Conservation (phyloP, 495 filamentous ascomycete species). For the Aspergillus baeticus region DNA sequence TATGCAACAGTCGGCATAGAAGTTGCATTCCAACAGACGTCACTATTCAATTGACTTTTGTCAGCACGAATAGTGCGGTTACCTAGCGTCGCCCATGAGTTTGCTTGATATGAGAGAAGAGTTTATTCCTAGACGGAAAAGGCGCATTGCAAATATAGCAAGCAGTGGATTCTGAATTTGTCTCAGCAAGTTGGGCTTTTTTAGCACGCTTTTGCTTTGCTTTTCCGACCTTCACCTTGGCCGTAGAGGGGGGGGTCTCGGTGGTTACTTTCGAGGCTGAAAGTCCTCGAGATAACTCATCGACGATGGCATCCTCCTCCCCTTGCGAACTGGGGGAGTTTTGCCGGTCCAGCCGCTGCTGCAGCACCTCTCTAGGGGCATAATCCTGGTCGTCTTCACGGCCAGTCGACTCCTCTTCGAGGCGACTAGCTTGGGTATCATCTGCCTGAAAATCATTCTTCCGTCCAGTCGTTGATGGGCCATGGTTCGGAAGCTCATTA, state of each 20-base stretch:
- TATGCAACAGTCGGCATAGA: not conserved
- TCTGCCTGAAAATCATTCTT: not conserved
- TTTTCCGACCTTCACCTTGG: conserved; percentile 61
- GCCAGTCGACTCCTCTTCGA: not conserved
- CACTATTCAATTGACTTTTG: too few species aligned
- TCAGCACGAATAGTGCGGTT: conserved; percentile 12
- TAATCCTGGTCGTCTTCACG: conserved; percentile 33
- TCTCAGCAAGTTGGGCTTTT: conserved; percentile 58
- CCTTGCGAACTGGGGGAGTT: not conserved
- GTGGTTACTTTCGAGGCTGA: conserved; percentile 23
- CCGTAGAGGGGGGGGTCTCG: not conserved
- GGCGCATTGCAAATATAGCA: conserved; percentile 60
- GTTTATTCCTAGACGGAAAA: conserved; percentile 66
- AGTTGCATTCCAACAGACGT: too few species aligned
- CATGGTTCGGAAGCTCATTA: not conserved
- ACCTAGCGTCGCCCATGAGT: conserved; percentile 53
- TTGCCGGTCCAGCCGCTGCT: conserved; percentile 25
- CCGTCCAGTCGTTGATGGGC: not conserved
- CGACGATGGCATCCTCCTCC: conserved; percentile 7
- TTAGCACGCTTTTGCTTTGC: conserved; percentile 87
- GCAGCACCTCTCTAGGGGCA: conserved; percentile 41
- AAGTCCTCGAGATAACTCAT: conserved; percentile 23
- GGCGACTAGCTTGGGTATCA: not conserved
- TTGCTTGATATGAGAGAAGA: conserved; percentile 72
- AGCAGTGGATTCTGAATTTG: conserved; percentile 36